Evolutionary conservation across 2,329 filamentous ascomycete species (phyloP).

Genomic region (Dactylonectria macrodidyma): DNA sequence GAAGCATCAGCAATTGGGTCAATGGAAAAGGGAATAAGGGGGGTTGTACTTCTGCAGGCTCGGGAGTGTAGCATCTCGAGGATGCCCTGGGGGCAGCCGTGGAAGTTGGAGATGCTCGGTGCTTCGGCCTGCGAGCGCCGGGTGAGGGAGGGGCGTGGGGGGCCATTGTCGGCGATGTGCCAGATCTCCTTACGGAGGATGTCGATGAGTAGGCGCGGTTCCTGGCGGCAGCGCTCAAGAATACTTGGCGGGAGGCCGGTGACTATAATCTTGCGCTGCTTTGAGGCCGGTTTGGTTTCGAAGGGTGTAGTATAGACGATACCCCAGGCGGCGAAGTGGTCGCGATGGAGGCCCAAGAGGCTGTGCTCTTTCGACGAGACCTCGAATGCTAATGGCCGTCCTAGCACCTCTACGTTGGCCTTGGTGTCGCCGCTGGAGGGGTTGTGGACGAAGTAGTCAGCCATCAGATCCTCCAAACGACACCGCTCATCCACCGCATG

Average conservation of each 20-base stretch:
- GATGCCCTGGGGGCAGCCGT: slow-evolving; percentile 81
- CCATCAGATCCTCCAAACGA: slow-evolving; percentile 81
- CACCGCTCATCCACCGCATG: slow-evolving; percentile 95
- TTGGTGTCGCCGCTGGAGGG: slow-evolving; percentile 6
- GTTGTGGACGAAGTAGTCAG: slow-evolving; percentile 60
- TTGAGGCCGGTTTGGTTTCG: background rate
- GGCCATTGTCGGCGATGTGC: slow-evolving; percentile 68
- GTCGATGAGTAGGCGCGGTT: slow-evolving; percentile 80
- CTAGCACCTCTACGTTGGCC: slow-evolving; percentile 56
- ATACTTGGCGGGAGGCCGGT: slow-evolving; percentile 79
- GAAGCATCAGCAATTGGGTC: slow-evolving; percentile 23
- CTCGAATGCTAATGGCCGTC: slow-evolving; percentile 74
- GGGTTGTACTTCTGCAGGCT: slow-evolving; percentile 75
- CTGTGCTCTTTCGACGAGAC: slow-evolving; percentile 72
- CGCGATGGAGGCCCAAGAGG: slow-evolving; percentile 68
- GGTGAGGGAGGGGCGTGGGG: slow-evolving; percentile 16
- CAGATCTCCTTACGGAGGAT: slow-evolving; percentile 84
- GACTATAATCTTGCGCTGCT: slow-evolving; percentile 61
- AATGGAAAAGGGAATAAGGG: no score
- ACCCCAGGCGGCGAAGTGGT: slow-evolving; percentile 81
- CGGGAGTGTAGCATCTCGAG: slow-evolving; percentile 83
- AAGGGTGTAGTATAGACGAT: slow-evolving; percentile 71
- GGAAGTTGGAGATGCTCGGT: slow-evolving; percentile 75
- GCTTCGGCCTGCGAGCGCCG: slow-evolving; percentile 28
- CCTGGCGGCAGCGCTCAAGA: slow-evolving; percentile 79